phyloP scores from a whole-genome alignment of 805 yeast species.

The Wickerhamiella siamensis region DNA sequence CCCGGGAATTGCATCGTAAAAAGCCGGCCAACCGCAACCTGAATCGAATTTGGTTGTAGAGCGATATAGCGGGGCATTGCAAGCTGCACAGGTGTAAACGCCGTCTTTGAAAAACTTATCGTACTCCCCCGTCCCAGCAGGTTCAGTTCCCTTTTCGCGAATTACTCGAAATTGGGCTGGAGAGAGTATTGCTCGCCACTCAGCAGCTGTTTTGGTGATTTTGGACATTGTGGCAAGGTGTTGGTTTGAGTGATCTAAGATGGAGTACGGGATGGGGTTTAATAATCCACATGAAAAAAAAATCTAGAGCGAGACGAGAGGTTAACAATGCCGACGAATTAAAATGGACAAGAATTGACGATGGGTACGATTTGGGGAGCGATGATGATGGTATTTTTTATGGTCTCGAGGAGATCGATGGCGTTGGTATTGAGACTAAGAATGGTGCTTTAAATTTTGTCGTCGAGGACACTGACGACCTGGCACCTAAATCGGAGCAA shows the following conservation, averaged over 20 bases:
- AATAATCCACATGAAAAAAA: background rate
- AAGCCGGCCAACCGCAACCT: constrained; percentile 98
- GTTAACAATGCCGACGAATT: constrained; percentile 16
- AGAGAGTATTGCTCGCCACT: constrained; percentile 68
- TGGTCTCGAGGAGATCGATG: constrained; percentile 89
- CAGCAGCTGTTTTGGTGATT: constrained; percentile 31
- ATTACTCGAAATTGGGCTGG: constrained; percentile 70
- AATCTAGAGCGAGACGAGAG: background rate
- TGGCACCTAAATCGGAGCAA: constrained; percentile 19
- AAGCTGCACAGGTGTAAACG: constrained; percentile 72
- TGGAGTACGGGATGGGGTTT: background rate
- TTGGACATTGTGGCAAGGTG: constrained; percentile 14
- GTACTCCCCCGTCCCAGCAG: constrained; percentile 52
- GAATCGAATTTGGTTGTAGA: constrained; percentile 74
- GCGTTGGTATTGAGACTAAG: constrained; percentile 66
- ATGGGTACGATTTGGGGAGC: constrained; percentile 39
- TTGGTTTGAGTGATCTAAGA: no score
- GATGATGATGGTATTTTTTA: constrained; percentile 84
- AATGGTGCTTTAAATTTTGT: constrained; percentile 45
- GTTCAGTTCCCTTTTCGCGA: constrained; percentile 60
- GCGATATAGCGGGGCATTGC: constrained; percentile 63
- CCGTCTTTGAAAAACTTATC: constrained; percentile 39
- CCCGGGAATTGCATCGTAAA: constrained; percentile 78
- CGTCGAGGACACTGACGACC: constrained; percentile 28
- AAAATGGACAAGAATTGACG: constrained; percentile 56